A percentile compares a stretch with the other conserved stretches of the same genome.
Evolutionary conservation across 371 early-diverging fungal species (phyloP).

Genomic region (Paraphysoderma sedebokerense): DNA sequence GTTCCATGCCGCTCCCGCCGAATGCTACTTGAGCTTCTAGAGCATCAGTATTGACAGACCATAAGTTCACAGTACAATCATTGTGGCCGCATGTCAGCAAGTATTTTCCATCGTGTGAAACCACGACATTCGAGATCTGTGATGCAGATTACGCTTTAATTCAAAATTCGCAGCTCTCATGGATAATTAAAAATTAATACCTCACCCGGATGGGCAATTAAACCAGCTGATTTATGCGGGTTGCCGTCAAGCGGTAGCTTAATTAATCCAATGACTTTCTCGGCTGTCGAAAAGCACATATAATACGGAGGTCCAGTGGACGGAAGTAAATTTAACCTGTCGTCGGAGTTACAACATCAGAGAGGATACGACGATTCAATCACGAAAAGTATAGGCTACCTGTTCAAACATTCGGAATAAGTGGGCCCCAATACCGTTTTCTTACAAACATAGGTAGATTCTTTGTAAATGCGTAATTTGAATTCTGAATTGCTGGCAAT

Average conservation of each 20-base stretch:
- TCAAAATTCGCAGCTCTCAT: not conserved
- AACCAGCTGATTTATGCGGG: conserved; percentile 20
- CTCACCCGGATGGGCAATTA: conserved; percentile 26
- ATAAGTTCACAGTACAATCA: conserved; percentile 23
- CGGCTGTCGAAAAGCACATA: conserved; percentile 9
- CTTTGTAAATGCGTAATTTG: too few relatives aligned
- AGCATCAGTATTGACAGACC: conserved; percentile 14
- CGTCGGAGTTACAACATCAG: too few relatives aligned
- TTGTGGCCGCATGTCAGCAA: conserved; percentile 18
- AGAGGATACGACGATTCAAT: too few relatives aligned
- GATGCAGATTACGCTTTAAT: not conserved
- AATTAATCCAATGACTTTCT: conserved; percentile 19
- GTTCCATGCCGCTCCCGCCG: conserved; percentile 18
- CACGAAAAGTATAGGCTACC: too few relatives aligned
- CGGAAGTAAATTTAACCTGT: too few relatives aligned
- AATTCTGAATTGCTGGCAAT: too few relatives aligned
- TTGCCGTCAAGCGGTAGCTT: conserved; percentile 33
- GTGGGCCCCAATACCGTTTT: too few relatives aligned
- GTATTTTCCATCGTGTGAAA: conserved; percentile 13
- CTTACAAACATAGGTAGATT: too few relatives aligned
- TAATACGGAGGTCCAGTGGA: too few relatives aligned
- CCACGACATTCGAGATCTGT: conserved; percentile 11
- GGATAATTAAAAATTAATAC: conserved; percentile 3
- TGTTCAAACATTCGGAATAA: too few relatives aligned
- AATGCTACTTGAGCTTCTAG: conserved; percentile 17